These are phyloP conservation scores for Lophiostoma macrostomum DNA, from an alignment of 495 filamentous ascomycete genomes.

Conservation along the genomic window DNA sequence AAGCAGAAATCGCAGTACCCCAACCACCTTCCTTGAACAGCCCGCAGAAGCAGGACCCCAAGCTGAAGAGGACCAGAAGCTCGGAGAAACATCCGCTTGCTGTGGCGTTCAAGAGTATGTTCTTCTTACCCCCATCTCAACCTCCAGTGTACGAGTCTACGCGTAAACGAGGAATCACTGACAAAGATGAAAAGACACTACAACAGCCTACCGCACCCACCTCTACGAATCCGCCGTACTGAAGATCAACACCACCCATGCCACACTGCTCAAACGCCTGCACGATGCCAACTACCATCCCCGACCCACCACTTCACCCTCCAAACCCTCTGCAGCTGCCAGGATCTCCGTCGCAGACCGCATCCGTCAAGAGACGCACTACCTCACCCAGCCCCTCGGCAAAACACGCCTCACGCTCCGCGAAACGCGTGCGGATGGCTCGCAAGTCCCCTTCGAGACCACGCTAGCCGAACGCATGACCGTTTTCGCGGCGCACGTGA, in stretches of 20 bases:
- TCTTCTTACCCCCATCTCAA: background rate
- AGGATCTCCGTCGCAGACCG: background rate
- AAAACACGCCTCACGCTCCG: background rate
- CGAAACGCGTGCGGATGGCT: background rate
- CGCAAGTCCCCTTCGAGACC: background rate
- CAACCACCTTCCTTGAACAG: conserved; percentile 2
- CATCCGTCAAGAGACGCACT: background rate
- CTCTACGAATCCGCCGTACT: background rate
- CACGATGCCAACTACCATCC: background rate
- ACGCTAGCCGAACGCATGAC: conserved; percentile 9
- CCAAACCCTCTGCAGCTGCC: background rate
- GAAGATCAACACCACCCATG: conserved; percentile 6
- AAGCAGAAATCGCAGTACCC: background rate
- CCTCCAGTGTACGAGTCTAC: background rate
- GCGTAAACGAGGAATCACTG: too few species aligned
- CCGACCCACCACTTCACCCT: background rate
- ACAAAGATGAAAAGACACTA: conserved; percentile 25
- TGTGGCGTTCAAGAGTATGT: conserved; percentile 25
- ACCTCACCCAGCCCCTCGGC: background rate
- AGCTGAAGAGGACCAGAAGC: background rate
- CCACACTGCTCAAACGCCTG: conserved; percentile 8
- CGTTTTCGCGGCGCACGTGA: background rate
- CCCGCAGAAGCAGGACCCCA: background rate
- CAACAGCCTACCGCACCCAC: conserved; percentile 19
- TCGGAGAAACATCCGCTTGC: conserved; percentile 9